phyloP scores from a whole-genome alignment of 768 basidiomycete species.

The Xanthoconium purpureum region DNA sequence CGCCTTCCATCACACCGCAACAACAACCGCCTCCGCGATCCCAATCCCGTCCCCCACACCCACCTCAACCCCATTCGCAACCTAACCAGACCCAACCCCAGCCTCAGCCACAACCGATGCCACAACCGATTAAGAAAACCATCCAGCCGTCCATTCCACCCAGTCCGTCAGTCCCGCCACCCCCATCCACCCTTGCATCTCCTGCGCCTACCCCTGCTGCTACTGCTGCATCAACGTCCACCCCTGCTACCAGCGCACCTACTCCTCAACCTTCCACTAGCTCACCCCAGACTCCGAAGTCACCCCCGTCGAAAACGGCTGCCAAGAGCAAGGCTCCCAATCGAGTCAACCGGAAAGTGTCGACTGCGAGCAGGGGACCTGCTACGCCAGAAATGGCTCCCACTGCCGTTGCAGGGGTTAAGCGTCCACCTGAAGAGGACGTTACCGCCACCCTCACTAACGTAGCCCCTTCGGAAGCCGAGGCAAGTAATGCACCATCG shows the following conservation, averaged over 20 bases:
- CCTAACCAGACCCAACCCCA: constrained; percentile 5
- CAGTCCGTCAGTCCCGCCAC: constrained; percentile 24
- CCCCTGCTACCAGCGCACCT: constrained; percentile 46
- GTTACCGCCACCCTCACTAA: constrained; percentile 24
- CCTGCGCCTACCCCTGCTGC: constrained; percentile 47
- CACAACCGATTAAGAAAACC: constrained; percentile 18
- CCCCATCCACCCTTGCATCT: constrained; percentile 14
- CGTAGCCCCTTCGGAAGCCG: constrained; percentile 32
- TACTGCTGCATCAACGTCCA: constrained; percentile 41
- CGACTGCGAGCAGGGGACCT: constrained; percentile 31
- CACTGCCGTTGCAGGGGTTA: constrained; percentile 29
- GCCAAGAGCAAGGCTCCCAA: constrained; percentile 43
- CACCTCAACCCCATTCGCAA: constrained; percentile 11
- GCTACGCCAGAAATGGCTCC: constrained; percentile 36
- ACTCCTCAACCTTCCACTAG: constrained; percentile 41
- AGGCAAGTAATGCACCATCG: constrained; percentile 51
- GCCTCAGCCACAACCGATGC: constrained; percentile 1
- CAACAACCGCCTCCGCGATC: constrained; percentile 9
- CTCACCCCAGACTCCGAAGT: constrained; percentile 68
- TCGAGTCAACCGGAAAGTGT: constrained; percentile 29
- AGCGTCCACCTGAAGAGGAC: constrained; percentile 36
- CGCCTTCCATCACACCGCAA: constrained; percentile 26
- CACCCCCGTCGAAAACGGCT: constrained; percentile 56
- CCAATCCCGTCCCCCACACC: constrained; percentile 1
- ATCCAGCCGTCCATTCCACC: constrained; percentile 16